Evolutionary conservation across 768 basidiomycete genomes (phyloP), one percentile per base, ranked within the genome.

Genomic region (Suillus spraguei): DNA sequence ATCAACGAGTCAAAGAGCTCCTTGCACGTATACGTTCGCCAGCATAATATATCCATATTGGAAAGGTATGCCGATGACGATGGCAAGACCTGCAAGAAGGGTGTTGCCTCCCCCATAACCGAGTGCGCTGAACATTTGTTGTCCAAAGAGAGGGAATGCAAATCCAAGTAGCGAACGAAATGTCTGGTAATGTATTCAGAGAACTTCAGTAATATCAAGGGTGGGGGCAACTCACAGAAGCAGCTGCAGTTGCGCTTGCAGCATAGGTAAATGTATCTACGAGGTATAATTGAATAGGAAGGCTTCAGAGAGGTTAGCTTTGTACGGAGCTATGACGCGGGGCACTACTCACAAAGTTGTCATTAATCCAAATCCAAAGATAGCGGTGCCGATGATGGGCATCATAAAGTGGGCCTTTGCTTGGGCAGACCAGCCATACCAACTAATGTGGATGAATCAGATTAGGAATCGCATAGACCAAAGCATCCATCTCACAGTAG

Each of bases 401-500:
- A 91, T 87, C 39, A 91, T 89, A 89, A 89, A 91, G 68, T 91
- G 89, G 0, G 85, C 65, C 50, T 75, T 75, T 0, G 84, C 83
- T 63, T 88, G 78, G 4, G 90, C 90, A n/a, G 90, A 89, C 91
- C 90, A 92, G n/a, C 91, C 90, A 68, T 90, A 92, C 91, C 90
- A 90, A 64, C 88, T 90, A 60, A 2, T 49, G 32, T 39, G 33
- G n/a, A 42, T 67, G 36, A 3, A 38, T 38, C 44, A 68, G n/a
- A 14, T 16, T 24, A 38, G 35, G 55, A 11, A 22, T 9, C 7
- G 44, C 38, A 60, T 20, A 20, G n/a, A 13, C 24, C 60, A 44
- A 38, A n/a, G 16, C 4, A 9, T 20, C n/a, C 16, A 2, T 78
- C 87, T 69, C 70, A 89, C 88, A 90, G 81, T 14, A 90, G 70